phyloP scores from a whole-genome alignment of 495 filamentous ascomycete genomes.

The Physcia stellaris region DNA sequence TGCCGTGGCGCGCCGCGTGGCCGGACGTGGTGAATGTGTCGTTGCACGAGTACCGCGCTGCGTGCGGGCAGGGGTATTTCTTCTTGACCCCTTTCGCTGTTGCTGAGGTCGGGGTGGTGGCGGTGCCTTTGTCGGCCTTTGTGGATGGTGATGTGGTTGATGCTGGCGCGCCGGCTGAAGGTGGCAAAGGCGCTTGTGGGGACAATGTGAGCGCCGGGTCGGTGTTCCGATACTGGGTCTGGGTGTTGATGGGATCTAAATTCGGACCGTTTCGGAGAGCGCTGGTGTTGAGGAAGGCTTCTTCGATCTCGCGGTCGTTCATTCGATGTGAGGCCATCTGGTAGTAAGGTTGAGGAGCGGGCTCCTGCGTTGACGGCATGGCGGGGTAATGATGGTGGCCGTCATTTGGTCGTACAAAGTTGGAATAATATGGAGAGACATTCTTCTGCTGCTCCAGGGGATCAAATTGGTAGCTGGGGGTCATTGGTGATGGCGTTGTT shows the following conservation, averaged over 20 bases:
- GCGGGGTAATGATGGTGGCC: constrained; percentile 1
- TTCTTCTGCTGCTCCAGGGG: constrained; percentile 11
- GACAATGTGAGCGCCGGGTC: constrained; percentile 15
- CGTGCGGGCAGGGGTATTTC: constrained; percentile 43
- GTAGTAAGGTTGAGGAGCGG: constrained; percentile 4
- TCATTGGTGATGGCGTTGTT: constrained; percentile 18
- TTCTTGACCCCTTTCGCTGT: constrained; percentile 25
- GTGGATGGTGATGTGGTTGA: constrained; percentile 18
- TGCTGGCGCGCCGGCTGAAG: constrained; percentile 20
- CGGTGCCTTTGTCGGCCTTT: constrained; percentile 14
- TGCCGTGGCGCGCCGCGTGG: constrained; percentile 89
- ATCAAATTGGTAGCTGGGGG: constrained; percentile 15
- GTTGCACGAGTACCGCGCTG: constrained; percentile 51
- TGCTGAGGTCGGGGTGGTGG: constrained; percentile 17
- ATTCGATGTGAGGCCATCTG: neutral
- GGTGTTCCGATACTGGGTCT: constrained; percentile 7
- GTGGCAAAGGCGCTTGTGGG: constrained; percentile 8
- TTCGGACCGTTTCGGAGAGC: constrained; percentile 14
- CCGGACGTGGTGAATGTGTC: constrained; percentile 92
- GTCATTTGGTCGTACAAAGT: neutral
- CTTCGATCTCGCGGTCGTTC: constrained; percentile 1
- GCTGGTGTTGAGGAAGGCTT: constrained; percentile 14
- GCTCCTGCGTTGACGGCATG: constrained; percentile 15
- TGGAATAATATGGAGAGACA: constrained; percentile 7
- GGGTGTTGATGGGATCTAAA: constrained; percentile 1